These are phyloP conservation scores for Batkoa obscura DNA, from an alignment of 371 early-diverging fungal species.

Conservation along the genomic window DNA sequence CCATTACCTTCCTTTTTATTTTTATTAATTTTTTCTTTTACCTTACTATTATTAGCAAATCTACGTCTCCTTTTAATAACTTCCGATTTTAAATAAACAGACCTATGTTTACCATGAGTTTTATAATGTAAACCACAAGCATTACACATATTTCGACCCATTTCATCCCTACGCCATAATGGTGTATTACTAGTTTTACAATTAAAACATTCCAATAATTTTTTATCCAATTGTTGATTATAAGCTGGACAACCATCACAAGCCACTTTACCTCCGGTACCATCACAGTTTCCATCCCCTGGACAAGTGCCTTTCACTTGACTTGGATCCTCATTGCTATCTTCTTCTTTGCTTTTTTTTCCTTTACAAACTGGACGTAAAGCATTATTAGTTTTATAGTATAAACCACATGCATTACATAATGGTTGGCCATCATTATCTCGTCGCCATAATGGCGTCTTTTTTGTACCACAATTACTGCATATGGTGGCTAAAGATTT, in stretches of 20 bases:
- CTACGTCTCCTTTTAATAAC: slow-evolving; percentile 70
- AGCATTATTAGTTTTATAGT: slow-evolving; percentile 5
- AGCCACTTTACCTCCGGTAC: slow-evolving; percentile 45
- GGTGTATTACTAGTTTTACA: slow-evolving; percentile 70
- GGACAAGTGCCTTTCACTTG: slow-evolving; percentile 36
- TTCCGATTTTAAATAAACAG: slow-evolving; percentile 54
- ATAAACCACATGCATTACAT: slow-evolving; percentile 90
- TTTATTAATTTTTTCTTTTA: too few species aligned
- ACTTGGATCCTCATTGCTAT: slow-evolving; percentile 8
- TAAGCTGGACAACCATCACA: slow-evolving; percentile 63
- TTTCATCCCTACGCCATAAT: slow-evolving; percentile 68
- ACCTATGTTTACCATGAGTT: slow-evolving; percentile 54
- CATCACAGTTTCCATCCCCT: slow-evolving; percentile 59
- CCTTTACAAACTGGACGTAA: slow-evolving; percentile 4
- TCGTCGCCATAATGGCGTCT: slow-evolving; percentile 90
- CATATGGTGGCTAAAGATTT: slow-evolving; percentile 32
- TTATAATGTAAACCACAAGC: slow-evolving; percentile 77
- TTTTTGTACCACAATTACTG: slow-evolving; percentile 63
- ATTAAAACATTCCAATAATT: slow-evolving; percentile 46
- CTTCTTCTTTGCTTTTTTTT: slow-evolving; percentile 3
- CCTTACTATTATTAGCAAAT: too few species aligned
- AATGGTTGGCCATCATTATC: slow-evolving; percentile 33
- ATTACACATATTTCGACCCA: slow-evolving; percentile 62
- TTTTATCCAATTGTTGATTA: slow-evolving; percentile 37
- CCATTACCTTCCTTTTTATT: too few species aligned